Base-by-base conservation (phyloP, 805 yeast species). In the Candida schatavii region DNA sequence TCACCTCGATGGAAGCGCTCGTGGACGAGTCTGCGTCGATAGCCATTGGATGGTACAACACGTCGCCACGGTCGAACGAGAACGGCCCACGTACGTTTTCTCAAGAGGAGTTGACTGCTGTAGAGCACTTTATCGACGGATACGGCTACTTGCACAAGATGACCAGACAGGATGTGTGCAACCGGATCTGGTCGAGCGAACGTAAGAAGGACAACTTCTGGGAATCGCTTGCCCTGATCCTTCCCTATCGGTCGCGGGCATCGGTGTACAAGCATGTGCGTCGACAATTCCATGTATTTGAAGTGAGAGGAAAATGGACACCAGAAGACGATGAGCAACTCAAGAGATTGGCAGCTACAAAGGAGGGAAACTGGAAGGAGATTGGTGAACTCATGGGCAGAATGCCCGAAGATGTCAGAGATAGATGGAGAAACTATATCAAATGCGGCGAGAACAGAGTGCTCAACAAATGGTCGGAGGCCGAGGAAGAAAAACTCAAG, bases 321-420 rank as follows among this genome's bases (percentile, higher is more conserved):
- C 70, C 78, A 6, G 88, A 80, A 46, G 97, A 90, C 47, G 97
- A 91, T 61, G 75, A 66, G 29, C 72, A 74, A 37, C 69, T 91
- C 40, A 79, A 80, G 1, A 74, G 73, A 41, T 65, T 87, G 39
- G 86, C 87, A 9, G 61, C 74, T 7, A 79, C 81, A 20, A 77
- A 79, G 50, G 88, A 82, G 44, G 88, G 93, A 14, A 88, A 85
- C 56, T 91, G 98, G 98, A 88, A 88, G 51, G 70, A 72, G 31
- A 86, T 91, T 46, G 97, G 97, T 5, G 75, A 75, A 40, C 68
- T 70, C 5, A 71, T 91, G 78, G 88, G 86, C 11, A 73, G 98
- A 54, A 91, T 91, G 98, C 97, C 98, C 0, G 98, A 91, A 57
- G 98, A 91, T 64, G 90, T 97, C 62, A 76, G 98, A 52, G 98